These are phyloP conservation scores for Pichia sp. DNA, from an alignment of 1,139 yeast genomes.

Conservation along the genomic window DNA sequence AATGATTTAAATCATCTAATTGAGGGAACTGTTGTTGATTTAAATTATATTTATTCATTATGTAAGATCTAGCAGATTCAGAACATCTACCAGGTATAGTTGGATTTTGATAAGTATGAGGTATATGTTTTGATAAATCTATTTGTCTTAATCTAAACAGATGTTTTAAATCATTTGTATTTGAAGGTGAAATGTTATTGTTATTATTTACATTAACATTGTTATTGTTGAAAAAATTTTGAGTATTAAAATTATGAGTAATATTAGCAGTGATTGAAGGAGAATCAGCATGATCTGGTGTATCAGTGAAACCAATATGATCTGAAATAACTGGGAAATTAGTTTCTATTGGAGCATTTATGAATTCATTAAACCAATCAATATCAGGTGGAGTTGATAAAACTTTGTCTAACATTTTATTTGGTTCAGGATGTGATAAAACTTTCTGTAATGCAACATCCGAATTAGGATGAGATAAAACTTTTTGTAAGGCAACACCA, in stretches of 20 bases:
- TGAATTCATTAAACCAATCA: slow-evolving; percentile 65
- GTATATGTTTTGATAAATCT: slow-evolving; percentile 42
- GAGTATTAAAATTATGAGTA: neutral
- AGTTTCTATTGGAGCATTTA: slow-evolving; percentile 53
- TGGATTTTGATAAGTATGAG: slow-evolving; percentile 25
- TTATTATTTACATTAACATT: too few relatives aligned
- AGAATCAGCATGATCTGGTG: slow-evolving; percentile 28
- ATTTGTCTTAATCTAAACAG: slow-evolving; percentile 55
- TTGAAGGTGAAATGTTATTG: slow-evolving; percentile 12
- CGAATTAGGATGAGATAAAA: slow-evolving; percentile 18
- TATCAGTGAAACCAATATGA: slow-evolving; percentile 51
- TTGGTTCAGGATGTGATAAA: slow-evolving; percentile 18
- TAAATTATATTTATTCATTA: slow-evolving; percentile 46
- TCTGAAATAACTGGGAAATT: slow-evolving; percentile 43
- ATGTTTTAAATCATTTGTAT: slow-evolving; percentile 37
- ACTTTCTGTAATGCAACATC: slow-evolving; percentile 17
- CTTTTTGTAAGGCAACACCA: slow-evolving; percentile 16
- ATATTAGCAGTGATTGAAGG: slow-evolving; percentile 1
- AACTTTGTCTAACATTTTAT: slow-evolving; percentile 14
- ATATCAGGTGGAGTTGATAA: slow-evolving; percentile 14
- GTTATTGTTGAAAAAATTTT: slow-evolving; percentile 9
- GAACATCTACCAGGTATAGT: slow-evolving; percentile 34
- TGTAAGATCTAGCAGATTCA: slow-evolving; percentile 45
- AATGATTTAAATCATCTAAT: slow-evolving; percentile 64
- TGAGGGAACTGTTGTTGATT: slow-evolving; percentile 59